Conservation (phyloP, 371 early-diverging fungal species). For the Apophysomyces sp. region DNA sequence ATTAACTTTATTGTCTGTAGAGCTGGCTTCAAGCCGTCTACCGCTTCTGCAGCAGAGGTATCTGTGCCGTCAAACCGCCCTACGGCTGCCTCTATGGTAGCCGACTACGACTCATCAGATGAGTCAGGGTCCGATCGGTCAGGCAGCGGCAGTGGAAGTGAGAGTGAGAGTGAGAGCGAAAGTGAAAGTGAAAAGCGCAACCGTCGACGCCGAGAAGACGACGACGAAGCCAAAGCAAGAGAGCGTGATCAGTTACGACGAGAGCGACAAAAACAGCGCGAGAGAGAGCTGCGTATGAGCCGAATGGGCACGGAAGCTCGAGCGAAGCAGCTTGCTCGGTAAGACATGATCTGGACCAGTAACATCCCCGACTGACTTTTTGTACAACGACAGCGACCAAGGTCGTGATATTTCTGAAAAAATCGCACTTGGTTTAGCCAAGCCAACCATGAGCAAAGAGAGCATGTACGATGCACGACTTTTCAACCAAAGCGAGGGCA, state of each 20-base stretch:
- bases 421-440: slow-evolving; percentile 94
- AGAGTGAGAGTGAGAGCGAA: slow-evolving; percentile 17
- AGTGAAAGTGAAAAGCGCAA: slow-evolving; percentile 8
- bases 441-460: slow-evolving; percentile 86
- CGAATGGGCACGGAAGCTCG: slow-evolving; percentile 90
- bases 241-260: slow-evolving; percentile 90
- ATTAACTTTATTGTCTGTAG: slow-evolving; percentile 9
- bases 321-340: slow-evolving; percentile 76
- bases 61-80: slow-evolving; percentile 32
- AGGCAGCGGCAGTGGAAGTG: slow-evolving; percentile 20
- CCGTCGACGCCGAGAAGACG: slow-evolving; percentile 26
- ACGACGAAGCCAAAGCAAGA: slow-evolving; percentile 57
- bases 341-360: slow-evolving; percentile 13
- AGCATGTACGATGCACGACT: slow-evolving; percentile 92
- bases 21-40: slow-evolving; percentile 40
- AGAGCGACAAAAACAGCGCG: slow-evolving; percentile 82
- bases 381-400: slow-evolving; percentile 42
- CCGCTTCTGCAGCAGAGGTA: slow-evolving; percentile 13
- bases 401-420: slow-evolving; percentile 97
- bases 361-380: not conserved
- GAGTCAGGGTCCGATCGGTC: slow-evolving; percentile 44
- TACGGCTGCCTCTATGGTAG: slow-evolving; percentile 44
- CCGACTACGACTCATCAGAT: slow-evolving; percentile 47
- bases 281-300: slow-evolving; percentile 85
- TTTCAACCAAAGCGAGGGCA: slow-evolving; percentile 88